Evolutionary conservation across 2,329 filamentous ascomycete species (phyloP).

Genomic region (Ceratocystis ficicola): DNA sequence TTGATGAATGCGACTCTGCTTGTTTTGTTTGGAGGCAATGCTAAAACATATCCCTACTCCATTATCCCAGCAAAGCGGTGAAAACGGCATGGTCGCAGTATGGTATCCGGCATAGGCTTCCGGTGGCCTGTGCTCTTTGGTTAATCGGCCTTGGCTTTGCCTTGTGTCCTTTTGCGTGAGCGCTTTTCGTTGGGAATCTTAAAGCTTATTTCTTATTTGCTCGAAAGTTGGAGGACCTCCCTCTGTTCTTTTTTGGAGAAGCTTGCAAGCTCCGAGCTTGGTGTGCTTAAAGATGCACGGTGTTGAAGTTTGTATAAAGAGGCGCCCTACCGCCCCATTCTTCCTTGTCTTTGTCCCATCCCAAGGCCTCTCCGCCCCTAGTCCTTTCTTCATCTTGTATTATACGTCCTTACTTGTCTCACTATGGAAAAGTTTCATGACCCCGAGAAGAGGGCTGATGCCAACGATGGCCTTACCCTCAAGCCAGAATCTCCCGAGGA

Average conservation of each 20-base stretch:
- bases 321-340: neutral
- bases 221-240: neutral
- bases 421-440: conserved; percentile 14
- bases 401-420: neutral
- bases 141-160: neutral
- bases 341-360: too few species aligned
- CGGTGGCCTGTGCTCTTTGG: neutral
- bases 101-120: neutral
- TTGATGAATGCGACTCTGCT: too few species aligned
- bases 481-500: conserved; percentile 25
- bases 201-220: neutral
- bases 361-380: too few species aligned
- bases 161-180: neutral
- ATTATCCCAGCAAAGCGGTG: too few species aligned
- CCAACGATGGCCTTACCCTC: conserved; percentile 4
- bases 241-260: neutral
- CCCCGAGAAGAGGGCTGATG: conserved; percentile 23
- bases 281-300: neutral
- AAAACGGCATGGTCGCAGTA: too few species aligned
- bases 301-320: neutral
- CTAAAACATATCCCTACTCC: too few species aligned
- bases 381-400: neutral
- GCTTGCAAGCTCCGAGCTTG: neutral
- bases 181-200: neutral
- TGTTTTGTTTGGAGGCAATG: too few species aligned